Percentiles rank a stretch among this genome's conserved stretches.
These are phyloP conservation scores for Podospora anserina DNA, from an alignment of 495 filamentous ascomycete genomes.

Conservation along the genomic window DNA sequence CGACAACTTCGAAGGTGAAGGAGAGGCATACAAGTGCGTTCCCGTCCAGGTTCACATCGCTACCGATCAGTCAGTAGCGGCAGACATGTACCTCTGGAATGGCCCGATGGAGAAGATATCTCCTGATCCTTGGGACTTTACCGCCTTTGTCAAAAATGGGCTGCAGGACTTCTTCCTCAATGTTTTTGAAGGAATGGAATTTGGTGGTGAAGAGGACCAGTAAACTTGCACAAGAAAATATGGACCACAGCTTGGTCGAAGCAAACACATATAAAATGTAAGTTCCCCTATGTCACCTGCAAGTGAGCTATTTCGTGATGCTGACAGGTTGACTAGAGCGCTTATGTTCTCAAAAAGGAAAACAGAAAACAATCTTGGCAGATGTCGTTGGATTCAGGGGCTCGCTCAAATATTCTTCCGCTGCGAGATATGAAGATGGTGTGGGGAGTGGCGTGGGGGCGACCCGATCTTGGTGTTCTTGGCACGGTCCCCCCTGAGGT, in stretches of 20 bases:
- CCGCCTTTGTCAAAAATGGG: background rate
- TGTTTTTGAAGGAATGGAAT: background rate
- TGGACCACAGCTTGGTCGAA: background rate
- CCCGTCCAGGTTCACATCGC: background rate
- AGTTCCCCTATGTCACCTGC: background rate
- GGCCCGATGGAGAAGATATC: background rate
- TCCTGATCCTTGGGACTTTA: background rate
- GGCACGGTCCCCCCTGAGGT: background rate
- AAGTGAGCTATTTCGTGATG: background rate
- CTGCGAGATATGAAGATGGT: background rate
- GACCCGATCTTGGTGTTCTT: background rate
- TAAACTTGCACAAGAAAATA: background rate
- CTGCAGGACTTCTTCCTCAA: background rate
- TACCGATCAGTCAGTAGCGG: background rate
- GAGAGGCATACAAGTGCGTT: background rate
- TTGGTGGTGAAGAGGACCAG: background rate
- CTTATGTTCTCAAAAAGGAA: background rate
- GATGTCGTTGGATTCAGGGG: background rate
- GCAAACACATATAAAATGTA: background rate
- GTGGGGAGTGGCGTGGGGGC: background rate
- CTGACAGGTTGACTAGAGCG: background rate
- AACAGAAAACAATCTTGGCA: background rate
- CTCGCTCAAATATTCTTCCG: background rate
- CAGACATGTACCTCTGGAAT: slow-evolving; percentile 3
- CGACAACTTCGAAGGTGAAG: background rate